Conservation (phyloP, 179 eudicot genomes). For the Amaranthus tricolor region DNA sequence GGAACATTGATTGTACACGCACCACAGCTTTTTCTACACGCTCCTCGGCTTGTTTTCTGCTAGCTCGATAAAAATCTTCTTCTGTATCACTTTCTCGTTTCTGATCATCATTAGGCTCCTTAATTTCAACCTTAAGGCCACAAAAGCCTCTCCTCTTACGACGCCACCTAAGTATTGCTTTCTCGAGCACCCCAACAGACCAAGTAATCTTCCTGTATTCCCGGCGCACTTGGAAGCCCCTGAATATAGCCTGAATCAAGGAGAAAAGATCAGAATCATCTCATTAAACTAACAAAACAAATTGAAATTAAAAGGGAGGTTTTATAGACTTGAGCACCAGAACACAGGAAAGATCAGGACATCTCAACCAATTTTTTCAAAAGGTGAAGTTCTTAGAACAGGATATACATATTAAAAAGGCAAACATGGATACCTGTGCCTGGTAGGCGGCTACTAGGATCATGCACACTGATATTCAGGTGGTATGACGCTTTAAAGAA, state of each 20-base stretch:
- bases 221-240: conserved; percentile 74
- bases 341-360: too few species aligned
- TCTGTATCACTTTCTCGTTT: conserved; percentile 52
- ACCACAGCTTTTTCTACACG: conserved; percentile 88
- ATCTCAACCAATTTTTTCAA: too few species aligned
- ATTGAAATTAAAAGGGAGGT: background rate
- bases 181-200: conserved; percentile 94
- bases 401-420: too few species aligned
- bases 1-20: conserved; percentile 88
- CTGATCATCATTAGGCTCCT: conserved; percentile 35
- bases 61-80: conserved; percentile 81
- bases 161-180: conserved; percentile 86
- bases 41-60: conserved; percentile 87
- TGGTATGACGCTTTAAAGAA: background rate
- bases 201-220: conserved; percentile 69
- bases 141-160: conserved; percentile 74
- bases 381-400: too few species aligned
- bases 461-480: background rate
- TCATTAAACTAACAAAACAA: background rate
- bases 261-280: background rate
- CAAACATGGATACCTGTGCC: too few species aligned
- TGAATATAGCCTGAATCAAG: conserved; percentile 54
- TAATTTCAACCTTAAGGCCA: conserved; percentile 52
- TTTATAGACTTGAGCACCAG: background rate
- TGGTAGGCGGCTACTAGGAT: background rate